Evolutionary conservation across 1,284 basidiomycete genomes (phyloP), one percentile per base, ranked within the genome.

Genomic region (Sanguinoderma infundibulare): DNA sequence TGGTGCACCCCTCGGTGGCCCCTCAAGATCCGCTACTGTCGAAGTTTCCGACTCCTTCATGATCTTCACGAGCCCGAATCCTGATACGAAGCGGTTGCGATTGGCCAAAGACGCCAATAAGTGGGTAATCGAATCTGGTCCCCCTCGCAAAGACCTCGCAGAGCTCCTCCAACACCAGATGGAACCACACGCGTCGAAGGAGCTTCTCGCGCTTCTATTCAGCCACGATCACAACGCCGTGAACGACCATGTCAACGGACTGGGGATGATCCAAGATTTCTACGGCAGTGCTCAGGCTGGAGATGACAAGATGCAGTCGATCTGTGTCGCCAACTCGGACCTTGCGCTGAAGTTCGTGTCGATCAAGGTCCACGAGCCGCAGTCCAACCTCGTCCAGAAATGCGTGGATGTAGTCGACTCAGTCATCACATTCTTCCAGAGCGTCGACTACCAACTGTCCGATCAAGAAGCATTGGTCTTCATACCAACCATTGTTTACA

Each of bases 221-320:
- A 98, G 96, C 73, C 94, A 93, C 67, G 97, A 98, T 72, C 97
- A 99, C 75, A 94, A 92, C 67, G 94, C 96, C 2, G 91, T 99
- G 67, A 96, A 96, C 70, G 98, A 99, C 73, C 91, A 92, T 70
- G 85, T 98, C 61, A 81, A 84, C 26, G 98, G 92, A 0, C 78
- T 99, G 55, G 81, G 83, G 1, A 81, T 82, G 54, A 81, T 97
- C 47, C 82, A 88, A 64, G 91, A 96, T 32, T 89, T 95, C 73
- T 95, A 91, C 78, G 77, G 83, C 61, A 77, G 78, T 61, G 81
- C 84, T 36, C 75, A 82, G 54, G 80, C 82, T 47, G 86, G 86
- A 14, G 86, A 91, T 46, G 86, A 90, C 52, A 85, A 89, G 57
- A 75, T 90, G 12, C 83, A 86, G 69, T 84, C 84, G 32, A 80